These are phyloP conservation scores for Prillingera fragicola DNA, from an alignment of 1,284 basidiomycete genomes.

Conservation along the genomic window DNA sequence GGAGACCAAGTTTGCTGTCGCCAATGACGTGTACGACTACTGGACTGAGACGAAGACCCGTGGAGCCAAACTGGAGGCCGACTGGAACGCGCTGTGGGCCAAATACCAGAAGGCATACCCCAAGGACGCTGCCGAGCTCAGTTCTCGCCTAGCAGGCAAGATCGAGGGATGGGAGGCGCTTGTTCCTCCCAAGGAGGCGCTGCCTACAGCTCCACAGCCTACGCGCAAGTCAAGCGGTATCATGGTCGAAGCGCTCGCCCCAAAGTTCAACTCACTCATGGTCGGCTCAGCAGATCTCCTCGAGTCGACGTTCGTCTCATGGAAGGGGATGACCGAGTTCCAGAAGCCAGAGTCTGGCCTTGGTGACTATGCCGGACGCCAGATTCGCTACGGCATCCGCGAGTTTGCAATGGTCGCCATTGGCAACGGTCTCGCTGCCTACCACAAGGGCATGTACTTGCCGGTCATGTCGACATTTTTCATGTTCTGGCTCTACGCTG, in stretches of 20 bases:
- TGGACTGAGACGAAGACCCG: constrained; percentile 13
- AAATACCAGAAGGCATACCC: constrained; percentile 18
- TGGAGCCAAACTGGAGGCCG: constrained; percentile 11
- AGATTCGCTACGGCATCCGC: constrained; percentile 27
- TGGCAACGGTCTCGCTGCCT: constrained; percentile 22
- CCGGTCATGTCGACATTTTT: constrained; percentile 58
- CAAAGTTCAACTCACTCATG: constrained; percentile 19
- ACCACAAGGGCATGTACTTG: constrained; percentile 21
- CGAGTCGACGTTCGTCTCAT: constrained; percentile 25
- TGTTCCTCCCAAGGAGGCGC: constrained; percentile 15
- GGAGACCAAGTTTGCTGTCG: constrained; percentile 18
- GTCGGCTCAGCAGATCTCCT: constrained; percentile 24
- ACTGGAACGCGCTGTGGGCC: constrained; percentile 20
- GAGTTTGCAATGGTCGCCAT: constrained; percentile 24
- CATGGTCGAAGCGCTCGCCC: constrained; percentile 19
- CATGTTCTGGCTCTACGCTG: constrained; percentile 33
- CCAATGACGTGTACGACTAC: constrained; percentile 20
- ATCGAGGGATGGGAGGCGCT: constrained; percentile 11
- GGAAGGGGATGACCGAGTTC: constrained; percentile 20
- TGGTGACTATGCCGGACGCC: constrained; percentile 26
- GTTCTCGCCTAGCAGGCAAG: constrained; percentile 15
- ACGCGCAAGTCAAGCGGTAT: constrained; percentile 27
- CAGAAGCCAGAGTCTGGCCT: constrained; percentile 21
- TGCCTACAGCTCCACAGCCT: constrained; percentile 17
- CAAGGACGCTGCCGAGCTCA: constrained; percentile 11